Conservation (phyloP, 805 yeast species). For the Saccharomyces eubayanus region DNA sequence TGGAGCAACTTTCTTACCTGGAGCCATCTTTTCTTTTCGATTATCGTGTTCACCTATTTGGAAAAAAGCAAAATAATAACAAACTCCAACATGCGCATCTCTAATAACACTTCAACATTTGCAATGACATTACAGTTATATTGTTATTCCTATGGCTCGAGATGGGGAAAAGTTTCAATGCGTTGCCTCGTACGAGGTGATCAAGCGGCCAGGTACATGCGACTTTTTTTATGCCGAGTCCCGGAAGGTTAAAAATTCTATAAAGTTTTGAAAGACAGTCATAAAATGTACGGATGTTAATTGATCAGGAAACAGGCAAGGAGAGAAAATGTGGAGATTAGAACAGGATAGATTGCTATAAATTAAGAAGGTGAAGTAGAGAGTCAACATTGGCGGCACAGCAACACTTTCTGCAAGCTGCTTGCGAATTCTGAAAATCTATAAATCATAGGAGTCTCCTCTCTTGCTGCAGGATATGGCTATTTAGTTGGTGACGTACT, state of each 20-base stretch:
- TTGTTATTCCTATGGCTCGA: not conserved
- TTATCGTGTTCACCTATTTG: not conserved
- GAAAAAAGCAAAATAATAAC: not conserved
- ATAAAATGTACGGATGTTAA: too few relatives aligned
- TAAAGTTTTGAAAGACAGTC: too few relatives aligned
- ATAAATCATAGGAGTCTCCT: too few relatives aligned
- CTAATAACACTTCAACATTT: not conserved
- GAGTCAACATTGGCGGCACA: too few relatives aligned
- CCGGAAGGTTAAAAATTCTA: not conserved
- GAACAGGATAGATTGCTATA: too few relatives aligned
- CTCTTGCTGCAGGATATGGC: too few relatives aligned
- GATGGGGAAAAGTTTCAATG: not conserved
- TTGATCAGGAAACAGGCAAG: too few relatives aligned
- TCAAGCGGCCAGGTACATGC: not conserved
- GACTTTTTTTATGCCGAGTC: not conserved
- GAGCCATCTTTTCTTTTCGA: slow-evolving; percentile 30
- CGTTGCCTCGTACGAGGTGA: not conserved
- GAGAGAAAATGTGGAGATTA: too few relatives aligned
- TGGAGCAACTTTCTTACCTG: slow-evolving; percentile 89
- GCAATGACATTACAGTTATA: not conserved
- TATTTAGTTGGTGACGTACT: too few relatives aligned
- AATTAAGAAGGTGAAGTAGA: too few relatives aligned
- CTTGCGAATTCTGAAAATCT: too few relatives aligned
- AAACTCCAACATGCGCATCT: not conserved
- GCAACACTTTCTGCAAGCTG: too few relatives aligned